A percentile compares a stretch with the other conserved stretches of the same genome.
Evolutionary conservation across 495 filamentous ascomycete genomes (phyloP).

Genomic region (Sabuloglossum arenarium): DNA sequence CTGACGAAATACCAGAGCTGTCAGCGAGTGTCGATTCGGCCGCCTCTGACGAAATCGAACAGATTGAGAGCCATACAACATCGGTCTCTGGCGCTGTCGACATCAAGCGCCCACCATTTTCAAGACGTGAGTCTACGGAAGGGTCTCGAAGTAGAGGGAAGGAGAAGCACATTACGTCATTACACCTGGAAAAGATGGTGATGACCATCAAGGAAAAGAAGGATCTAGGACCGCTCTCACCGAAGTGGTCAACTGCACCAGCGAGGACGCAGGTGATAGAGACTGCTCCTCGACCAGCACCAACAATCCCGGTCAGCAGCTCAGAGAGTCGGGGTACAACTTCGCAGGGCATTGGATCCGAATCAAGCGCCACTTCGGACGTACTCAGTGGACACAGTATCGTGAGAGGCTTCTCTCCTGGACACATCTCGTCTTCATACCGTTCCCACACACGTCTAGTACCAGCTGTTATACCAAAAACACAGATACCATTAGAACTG

Average conservation of each 20-base stretch:
- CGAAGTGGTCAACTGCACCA: background rate
- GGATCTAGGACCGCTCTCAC: conserved; percentile 30
- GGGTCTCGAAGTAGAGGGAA: conserved; percentile 39
- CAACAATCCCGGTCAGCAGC: background rate
- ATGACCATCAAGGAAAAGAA: conserved; percentile 66
- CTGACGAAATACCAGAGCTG: conserved; percentile 51
- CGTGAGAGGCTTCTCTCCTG: conserved; percentile 73
- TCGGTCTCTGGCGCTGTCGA: conserved; percentile 28
- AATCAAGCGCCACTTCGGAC: conserved; percentile 18
- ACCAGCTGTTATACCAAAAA: conserved; percentile 21
- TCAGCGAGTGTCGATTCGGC: conserved; percentile 84
- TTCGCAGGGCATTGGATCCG: conserved; percentile 7
- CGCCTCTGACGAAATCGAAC: conserved; percentile 48
- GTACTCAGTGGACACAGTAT: conserved; percentile 45
- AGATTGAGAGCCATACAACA: conserved; percentile 42
- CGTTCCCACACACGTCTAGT: conserved; percentile 38
- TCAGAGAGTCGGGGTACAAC: background rate
- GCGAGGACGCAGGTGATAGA: background rate
- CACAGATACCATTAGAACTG: conserved; percentile 23
- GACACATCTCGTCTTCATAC: conserved; percentile 50
- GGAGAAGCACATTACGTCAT: conserved; percentile 79
- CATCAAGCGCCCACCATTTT: conserved; percentile 35
- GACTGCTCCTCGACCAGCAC: conserved; percentile 11
- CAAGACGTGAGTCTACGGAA: conserved; percentile 26
- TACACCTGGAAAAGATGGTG: conserved; percentile 77